Percentiles rank a stretch among this genome's conserved stretches.
Evolutionary conservation across 306 rosid species (phyloP).

Genomic region (Boehmeria nivea): DNA sequence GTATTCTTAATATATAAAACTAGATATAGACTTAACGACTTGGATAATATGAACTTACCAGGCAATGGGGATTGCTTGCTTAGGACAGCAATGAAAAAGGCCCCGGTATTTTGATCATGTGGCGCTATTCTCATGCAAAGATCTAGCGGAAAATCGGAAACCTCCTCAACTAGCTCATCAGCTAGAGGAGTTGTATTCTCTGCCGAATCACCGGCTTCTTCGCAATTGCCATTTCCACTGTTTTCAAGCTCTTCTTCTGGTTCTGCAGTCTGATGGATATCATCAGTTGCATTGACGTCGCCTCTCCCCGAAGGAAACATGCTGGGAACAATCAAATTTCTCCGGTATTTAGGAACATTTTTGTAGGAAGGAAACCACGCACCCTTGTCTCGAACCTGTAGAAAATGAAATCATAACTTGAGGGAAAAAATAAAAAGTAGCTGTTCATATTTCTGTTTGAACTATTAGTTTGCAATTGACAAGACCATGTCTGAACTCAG

Average conservation of each 20-base stretch:
- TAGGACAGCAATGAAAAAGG: constrained; percentile 92
- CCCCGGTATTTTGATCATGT: constrained; percentile 96
- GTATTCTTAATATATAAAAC: not conserved
- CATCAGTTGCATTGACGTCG: constrained; percentile 23
- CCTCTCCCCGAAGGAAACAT: constrained; percentile 89
- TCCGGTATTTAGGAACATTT: constrained; percentile 62
- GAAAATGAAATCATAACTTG: not conserved
- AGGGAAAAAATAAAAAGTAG: not conserved
- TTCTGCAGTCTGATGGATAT: constrained; percentile 27
- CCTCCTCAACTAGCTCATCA: constrained; percentile 44
- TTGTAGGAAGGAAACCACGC: constrained; percentile 60
- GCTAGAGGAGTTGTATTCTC: constrained; percentile 26
- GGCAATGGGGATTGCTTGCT: constrained; percentile 72
- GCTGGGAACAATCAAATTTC: constrained; percentile 49
- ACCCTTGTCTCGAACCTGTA: constrained; percentile 83
- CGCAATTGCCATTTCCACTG: constrained; percentile 33
- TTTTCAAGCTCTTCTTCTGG: constrained; percentile 31
- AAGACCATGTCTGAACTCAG: no score
- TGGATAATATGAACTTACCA: constrained; percentile 40
- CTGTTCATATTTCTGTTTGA: not conserved
- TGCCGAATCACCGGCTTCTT: constrained; percentile 31
- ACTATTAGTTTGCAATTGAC: no score
- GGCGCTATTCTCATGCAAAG: constrained; percentile 87
- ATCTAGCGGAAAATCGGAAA: constrained; percentile 70
- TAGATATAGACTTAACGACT: constrained; percentile 5